Evolutionary conservation across 164 flowering plant species (phyloP), one percentile per base, ranked within the genome.

Genomic region (Vitis labrusca): DNA sequence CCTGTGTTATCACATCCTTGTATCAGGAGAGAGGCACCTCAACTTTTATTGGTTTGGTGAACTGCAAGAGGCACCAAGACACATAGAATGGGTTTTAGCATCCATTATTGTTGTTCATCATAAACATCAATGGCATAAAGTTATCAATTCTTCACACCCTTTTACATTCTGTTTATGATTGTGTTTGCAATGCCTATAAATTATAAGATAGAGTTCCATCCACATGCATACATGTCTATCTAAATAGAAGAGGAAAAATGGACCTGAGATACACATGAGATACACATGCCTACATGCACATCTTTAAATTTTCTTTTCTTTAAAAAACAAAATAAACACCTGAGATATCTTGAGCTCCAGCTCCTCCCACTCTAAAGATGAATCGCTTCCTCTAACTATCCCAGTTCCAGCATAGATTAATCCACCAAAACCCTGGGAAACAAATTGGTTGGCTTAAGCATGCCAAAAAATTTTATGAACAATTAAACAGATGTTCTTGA

Each of bases 391-490:
- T 69, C 90, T 76, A 52, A 95, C 98, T 68, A 95, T 91, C 47
- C 99, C 99, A 49, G 97, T 89, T 63, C 99, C 99, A 59, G 99
- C 98, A 76, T 86, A 95, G 61, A 93, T 72, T 66, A 89, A 71
- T 59, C 91, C 95, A 50, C 91, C 92, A 65, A 79, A 76, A 70
- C 83, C 97, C 99, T 94, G 69, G 9, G 10, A 62, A 52, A 37
- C 49, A 60, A 56, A 51, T 29, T 50, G 29, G 27, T 78, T 17
- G 57, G 65, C n/a, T 65, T 32, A 17, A 16, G 4, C 19, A 19
- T 1, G 13, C 17, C n/a, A 13, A 30, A n/a, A 32, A 48, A 2
- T 54, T 30, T 15, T 48, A 32, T 2, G 44, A 4, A 37, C 44
- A 37, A 37, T 37, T 3, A 37, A 37, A 37, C 44, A 37, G 44